Conservation (phyloP, 768 basidiomycete species). For the Baorangia bicolor region DNA sequence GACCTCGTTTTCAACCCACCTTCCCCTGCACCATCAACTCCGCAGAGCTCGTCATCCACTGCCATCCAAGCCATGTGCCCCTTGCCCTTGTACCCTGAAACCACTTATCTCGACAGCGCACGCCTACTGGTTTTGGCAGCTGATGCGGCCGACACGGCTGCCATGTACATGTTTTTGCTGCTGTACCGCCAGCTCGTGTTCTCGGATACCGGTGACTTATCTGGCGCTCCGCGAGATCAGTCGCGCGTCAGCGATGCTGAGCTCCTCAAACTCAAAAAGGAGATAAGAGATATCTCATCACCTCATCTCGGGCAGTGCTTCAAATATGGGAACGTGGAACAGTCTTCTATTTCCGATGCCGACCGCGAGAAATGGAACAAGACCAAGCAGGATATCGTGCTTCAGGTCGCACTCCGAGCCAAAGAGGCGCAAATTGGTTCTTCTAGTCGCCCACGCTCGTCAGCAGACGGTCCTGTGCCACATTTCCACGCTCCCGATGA, state of each 20-base stretch:
- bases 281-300: conserved; percentile 68
- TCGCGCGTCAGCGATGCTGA: conserved; percentile 51
- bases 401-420: conserved; percentile 76
- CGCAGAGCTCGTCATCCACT: conserved; percentile 27
- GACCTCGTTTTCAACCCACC: conserved; percentile 66
- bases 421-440: conserved; percentile 40
- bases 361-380: conserved; percentile 54
- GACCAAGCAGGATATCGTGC: conserved; percentile 62
- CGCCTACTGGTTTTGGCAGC: conserved; percentile 64
- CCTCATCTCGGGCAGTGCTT: conserved; percentile 63
- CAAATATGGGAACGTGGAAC: conserved; percentile 30
- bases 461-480: conserved; percentile 25
- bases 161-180: conserved; percentile 77
- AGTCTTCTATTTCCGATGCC: conserved; percentile 26
- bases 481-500: conserved; percentile 43
- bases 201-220: conserved; percentile 41
- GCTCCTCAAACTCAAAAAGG: conserved; percentile 62
- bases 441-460: conserved; percentile 24
- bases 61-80: conserved; percentile 35
- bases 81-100: conserved; percentile 64
- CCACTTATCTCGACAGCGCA: conserved; percentile 73
- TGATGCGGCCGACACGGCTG: conserved; percentile 73
- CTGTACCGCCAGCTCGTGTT: conserved; percentile 75
- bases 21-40: conserved; percentile 35
- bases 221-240: conserved; percentile 27